Evolutionary conservation across 2,329 filamentous ascomycete genomes (phyloP), one percentile per base, ranked within the genome.

Genomic region (Cladophialophora carrionii): DNA sequence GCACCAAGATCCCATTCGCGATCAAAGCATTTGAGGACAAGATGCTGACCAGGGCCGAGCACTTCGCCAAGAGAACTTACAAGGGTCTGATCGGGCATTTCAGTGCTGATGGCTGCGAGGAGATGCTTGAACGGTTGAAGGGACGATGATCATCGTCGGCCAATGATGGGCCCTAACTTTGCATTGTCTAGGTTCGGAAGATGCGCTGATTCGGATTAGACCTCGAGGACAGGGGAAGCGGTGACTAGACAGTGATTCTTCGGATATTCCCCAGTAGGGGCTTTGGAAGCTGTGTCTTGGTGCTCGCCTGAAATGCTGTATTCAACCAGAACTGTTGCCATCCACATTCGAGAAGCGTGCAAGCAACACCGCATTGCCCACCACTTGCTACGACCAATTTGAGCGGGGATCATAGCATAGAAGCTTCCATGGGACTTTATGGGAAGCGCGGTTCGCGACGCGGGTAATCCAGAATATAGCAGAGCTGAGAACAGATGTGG

Each of bases 1-100:
- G 62, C 8, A 54, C 22, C 10, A 61, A 61, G 17, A 58, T 73
- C 3, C 68, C 70, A 8, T 63, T 58, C 14, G 72, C 70, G 4
- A 67, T 73, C 29, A 46, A 56, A 57, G 34, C 63, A 22, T 74
- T 72, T 64, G 72, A 74, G 62, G 53, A 63, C 29, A 68, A 65
- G 6, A 73, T 74, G 72, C 66, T 70, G 9, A 66, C 59, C 17
- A 68, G 67, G 1, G 73, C 43, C 22, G 65, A 67, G 55, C 61
- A 55, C 20, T 64, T 67, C 34, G 67, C 56, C 22, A 63, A 51
- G 54, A 61, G 34, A 24, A 68, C 64, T 20, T 62, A 55, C 26
- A 67, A 56, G 29, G 62, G 60, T 48, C 37, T 65, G 24, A 59
- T 62, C 29, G 60, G 52, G 26, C 68, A 70, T 49, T 69, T 68